Base-by-base conservation (phyloP, 1,284 basidiomycete genomes). In the Mrakiaceae sp. region DNA sequence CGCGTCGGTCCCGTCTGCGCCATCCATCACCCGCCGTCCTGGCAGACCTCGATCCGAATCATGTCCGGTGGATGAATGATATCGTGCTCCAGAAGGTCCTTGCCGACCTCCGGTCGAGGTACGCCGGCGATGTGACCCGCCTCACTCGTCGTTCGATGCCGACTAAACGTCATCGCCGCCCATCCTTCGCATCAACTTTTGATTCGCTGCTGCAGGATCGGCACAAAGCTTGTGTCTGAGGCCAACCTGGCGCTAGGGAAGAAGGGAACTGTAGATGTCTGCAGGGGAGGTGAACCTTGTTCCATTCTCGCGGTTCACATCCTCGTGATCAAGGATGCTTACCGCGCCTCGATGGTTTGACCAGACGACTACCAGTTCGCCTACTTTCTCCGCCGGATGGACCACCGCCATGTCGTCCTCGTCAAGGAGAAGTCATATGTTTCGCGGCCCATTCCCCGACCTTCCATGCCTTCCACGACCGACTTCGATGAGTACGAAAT, bases 21-120 rank as follows among this genome's bases (percentile, higher is more conserved):
- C 14, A 27, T 43, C 39, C 40, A 43, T 14, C 43, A 47, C 44
- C 6, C 3, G 11, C 47, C 11, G n/a, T 49, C 44, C 48, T 53
- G 8, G 14, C 52, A 64, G 57, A 64, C 14, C 63, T 64, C 27
- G 63, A 64, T 42, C 58, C 50, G 48, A 51, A 48, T 5, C 63
- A 64, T 46, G 63, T 64, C 2, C n/a, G 47, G 40, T 64, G 63
- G 63, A 64, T 64, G 63, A 54, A 50, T 12, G 63, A 64, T 48
- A 43, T 44, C 14, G 52, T 54, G 52, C 58, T 64, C 4, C 57
- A 60, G 44, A 60, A 54, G n/a, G 63, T 64, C 0, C 46, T 64
- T 1, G 48, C 16, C 7, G 63, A 64, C 39, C 58, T 64, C 14
- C 40, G 63, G 7, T 47, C 63, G 1, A 60, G 63, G 63, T 64